Evolutionary conservation across 2,329 filamentous ascomycete species (phyloP).

Genomic region (Aschersonia sp.): DNA sequence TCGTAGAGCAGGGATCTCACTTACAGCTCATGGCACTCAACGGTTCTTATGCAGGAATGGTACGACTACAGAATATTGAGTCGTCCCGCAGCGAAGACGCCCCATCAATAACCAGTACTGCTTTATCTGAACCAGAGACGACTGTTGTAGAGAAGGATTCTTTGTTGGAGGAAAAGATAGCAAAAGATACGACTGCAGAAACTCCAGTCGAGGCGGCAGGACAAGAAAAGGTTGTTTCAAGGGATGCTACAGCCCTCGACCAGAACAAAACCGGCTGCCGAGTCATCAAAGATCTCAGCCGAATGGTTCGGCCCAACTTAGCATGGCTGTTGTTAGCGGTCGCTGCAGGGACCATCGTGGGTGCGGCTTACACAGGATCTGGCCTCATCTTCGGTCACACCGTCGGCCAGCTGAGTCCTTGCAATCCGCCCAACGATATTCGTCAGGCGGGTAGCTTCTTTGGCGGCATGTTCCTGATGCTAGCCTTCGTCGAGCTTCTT

Average conservation of each 20-base stretch:
- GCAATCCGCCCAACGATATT: constrained; percentile 23
- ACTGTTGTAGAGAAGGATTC: constrained; percentile 19
- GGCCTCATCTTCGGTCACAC: constrained; percentile 34
- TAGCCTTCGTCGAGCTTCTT: constrained; percentile 27
- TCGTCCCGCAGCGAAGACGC: constrained; percentile 14
- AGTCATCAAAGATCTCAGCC: constrained; percentile 22
- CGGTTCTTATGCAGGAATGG: constrained; percentile 37
- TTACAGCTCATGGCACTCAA: constrained; percentile 38
- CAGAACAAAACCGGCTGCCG: constrained; percentile 22
- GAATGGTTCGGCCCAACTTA: constrained; percentile 23
- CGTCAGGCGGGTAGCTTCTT: constrained; percentile 28
- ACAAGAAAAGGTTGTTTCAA: constrained; percentile 9
- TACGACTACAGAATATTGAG: constrained; percentile 26
- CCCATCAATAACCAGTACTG: constrained; percentile 16
- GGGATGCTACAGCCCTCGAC: constrained; percentile 16
- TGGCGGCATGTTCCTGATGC: constrained; percentile 39
- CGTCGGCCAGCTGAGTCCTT: constrained; percentile 30
- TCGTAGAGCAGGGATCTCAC: constrained; percentile 51
- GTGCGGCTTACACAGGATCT: constrained; percentile 35
- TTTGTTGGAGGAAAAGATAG: constrained; percentile 17
- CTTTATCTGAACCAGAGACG: constrained; percentile 25
- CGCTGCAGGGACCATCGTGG: constrained; percentile 56
- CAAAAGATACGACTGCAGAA: constrained; percentile 24
- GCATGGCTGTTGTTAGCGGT: constrained; percentile 24
- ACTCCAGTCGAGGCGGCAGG: constrained; percentile 16